Conservation (phyloP, 495 filamentous ascomycete genomes). For the Extremus antarcticus region DNA sequence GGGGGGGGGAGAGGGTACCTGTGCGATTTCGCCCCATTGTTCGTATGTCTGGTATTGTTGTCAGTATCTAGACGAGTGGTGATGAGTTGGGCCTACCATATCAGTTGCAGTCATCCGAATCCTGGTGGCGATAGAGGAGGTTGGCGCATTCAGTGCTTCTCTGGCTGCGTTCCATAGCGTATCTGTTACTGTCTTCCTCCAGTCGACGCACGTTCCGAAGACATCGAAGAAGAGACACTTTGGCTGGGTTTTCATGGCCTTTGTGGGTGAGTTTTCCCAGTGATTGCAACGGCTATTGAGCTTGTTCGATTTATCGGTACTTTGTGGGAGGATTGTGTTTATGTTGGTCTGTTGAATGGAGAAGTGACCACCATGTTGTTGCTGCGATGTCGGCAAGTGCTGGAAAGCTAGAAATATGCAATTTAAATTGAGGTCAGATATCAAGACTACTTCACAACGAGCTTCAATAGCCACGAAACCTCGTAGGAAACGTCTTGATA, state of each 20-base stretch:
- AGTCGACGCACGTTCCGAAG: conserved; percentile 72
- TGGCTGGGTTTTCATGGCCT: conserved; percentile 30
- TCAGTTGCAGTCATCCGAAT: conserved; percentile 37
- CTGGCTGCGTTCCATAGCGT: conserved; percentile 36
- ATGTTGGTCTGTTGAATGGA: not conserved
- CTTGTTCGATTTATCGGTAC: not conserved
- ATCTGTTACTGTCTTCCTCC: conserved; percentile 49
- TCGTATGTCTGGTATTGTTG: conserved; percentile 10
- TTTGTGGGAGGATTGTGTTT: not conserved
- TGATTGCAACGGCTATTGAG: not conserved
- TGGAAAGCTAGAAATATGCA: no score
- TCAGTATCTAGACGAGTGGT: conserved; percentile 25
- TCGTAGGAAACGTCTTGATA: no score
- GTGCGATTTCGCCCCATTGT: conserved; percentile 15
- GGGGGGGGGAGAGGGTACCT: not conserved
- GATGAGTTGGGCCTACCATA: conserved; percentile 40
- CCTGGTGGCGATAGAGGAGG: conserved; percentile 34
- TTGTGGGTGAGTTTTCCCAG: conserved; percentile 6
- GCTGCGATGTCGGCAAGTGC: not conserved
- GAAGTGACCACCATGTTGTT: not conserved
- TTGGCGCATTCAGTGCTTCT: conserved; percentile 35
- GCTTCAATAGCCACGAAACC: no score
- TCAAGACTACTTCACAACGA: no score
- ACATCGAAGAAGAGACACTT: conserved; percentile 51
- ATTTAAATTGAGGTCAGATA: no score